Base-by-base conservation (phyloP, 257 asterid species). In the Nicotiana paniculata region DNA sequence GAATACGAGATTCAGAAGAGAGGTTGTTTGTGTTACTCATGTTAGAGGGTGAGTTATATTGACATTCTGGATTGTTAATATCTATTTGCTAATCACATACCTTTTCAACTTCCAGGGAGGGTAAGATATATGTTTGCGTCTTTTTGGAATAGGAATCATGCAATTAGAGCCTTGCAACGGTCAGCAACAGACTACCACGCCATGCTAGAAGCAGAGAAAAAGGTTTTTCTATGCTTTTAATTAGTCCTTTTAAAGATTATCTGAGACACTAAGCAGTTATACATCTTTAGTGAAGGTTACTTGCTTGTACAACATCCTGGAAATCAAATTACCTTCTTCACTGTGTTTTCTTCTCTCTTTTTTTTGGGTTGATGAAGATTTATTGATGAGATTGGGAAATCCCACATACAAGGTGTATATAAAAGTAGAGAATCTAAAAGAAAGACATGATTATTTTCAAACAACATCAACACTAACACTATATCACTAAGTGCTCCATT, bases 51-150 rank as follows among this genome's bases (percentile, higher is more conserved):
- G 79, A 48, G 15, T 74, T 48, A 15, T 48, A 48, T 48, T 51
- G 43, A 51, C 28, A 16, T 51, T 75, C 46, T 75, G 21, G 46
- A 75, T 51, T 75, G 43, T 75, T 75, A 26, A 28, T 28, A 75
- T 75, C 46, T 4, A 53, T 28, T 51, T 57, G 18, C 39, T 75
- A 75, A 75, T 75, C 26, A 75, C 63, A 75, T 75, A 16, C 16
- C 17, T 51, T 83, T 77, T 81, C 81, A 88, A 83, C 57, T 90
- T 88, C 84, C 91, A 96, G 99, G 99, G 84, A 89, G 97, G 85
- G 95, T 96, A 81, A 90, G 97, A 83, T 96, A 96, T 88, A 94
- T 91, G 87, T 96, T 96, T 86, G 97, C 99, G 16, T 96, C 99
- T 82, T 96, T 96, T 88, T 96, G 99, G 98, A 96, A 96, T 79